Conservation (phyloP, 768 basidiomycete genomes). For the Boletus reticulatus region DNA sequence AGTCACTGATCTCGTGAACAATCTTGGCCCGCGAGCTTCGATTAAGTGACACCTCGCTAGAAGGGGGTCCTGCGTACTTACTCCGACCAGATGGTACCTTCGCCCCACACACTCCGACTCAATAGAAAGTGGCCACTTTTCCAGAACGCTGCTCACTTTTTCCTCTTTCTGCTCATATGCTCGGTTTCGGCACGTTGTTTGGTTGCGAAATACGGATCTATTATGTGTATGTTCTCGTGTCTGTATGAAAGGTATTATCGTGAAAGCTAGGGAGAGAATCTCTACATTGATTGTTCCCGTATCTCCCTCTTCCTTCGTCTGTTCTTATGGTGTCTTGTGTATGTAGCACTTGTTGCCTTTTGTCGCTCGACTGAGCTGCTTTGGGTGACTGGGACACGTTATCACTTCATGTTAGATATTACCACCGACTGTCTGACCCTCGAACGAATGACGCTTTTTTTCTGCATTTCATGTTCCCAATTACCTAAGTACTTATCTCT, state of each 20-base stretch:
- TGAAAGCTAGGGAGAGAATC: neutral
- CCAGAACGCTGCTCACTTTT: neutral
- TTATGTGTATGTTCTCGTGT: conserved; percentile 1
- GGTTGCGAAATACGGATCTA: conserved; percentile 1
- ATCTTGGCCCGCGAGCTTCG: neutral
- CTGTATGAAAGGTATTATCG: neutral
- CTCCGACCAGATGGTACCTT: no score
- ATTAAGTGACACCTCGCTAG: neutral
- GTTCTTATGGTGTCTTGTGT: no score
- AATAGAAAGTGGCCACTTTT: conserved; percentile 2
- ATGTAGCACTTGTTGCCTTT: no score
- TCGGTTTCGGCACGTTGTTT: neutral
- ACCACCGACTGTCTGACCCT: no score
- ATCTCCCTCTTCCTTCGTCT: neutral
- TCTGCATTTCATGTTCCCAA: no score
- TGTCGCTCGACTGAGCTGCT: neutral
- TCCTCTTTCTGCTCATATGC: neutral
- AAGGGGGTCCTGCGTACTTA: neutral
- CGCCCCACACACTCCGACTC: conserved; percentile 1
- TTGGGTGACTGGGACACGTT: no score
- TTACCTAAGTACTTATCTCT: no score
- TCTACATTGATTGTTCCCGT: neutral
- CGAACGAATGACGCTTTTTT: no score
- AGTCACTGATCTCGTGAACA: neutral
- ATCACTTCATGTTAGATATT: no score